Base-by-base conservation (phyloP, 2,329 filamentous ascomycete genomes). In the Furcasterigmium furcatum region DNA sequence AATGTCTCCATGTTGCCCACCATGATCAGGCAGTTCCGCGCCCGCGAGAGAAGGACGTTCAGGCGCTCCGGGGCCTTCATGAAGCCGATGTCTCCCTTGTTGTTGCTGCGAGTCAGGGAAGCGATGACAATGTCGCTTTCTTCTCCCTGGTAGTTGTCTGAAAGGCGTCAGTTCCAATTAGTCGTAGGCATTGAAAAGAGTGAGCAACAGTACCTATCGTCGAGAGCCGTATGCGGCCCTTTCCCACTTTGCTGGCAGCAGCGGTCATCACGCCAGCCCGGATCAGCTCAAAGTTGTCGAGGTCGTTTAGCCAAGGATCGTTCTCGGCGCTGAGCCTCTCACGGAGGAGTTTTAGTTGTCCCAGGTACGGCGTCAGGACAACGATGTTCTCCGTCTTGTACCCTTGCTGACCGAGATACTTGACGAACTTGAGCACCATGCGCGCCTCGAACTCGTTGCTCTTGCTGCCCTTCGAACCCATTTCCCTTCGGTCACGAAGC, bases 61-160 rank as follows among this genome's bases (percentile, higher is more conserved):
- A 90, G 59, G 1, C 87, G 72, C 52, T 91, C 78, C 0, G 79
- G 79, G 0, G 82, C 71, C 0, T 67, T 58, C 71, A 91, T 81
- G 58, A 91, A 91, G 0, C 87, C 87, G 24, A 90, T 87, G 2
- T 89, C 81, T 0, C 79, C 76, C 0, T 57, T 56, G 0, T 55
- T 46, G 50, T 91, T 91, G 58, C 85, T 86, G 5, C 87, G 68
- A 0, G 84, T 88, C 10, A 91, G 60, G 0, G 82, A 85, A 0
- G 70, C 78, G 8, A 91, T 76, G 0, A 90, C 82, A 14, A 91
- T 84, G 2, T 90, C 80, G 30, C 79, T 82, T 52, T 91, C 87
- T 55, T 91, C 87, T 2, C 87, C 86, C 58, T 91, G 87, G 46
- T 87, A 91, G 49, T 91, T 91, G 50, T 91, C 86, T 84, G 18